These are phyloP conservation scores for Backusella macrospora DNA, from an alignment of 192 early-diverging fungal species.

Conservation along the genomic window DNA sequence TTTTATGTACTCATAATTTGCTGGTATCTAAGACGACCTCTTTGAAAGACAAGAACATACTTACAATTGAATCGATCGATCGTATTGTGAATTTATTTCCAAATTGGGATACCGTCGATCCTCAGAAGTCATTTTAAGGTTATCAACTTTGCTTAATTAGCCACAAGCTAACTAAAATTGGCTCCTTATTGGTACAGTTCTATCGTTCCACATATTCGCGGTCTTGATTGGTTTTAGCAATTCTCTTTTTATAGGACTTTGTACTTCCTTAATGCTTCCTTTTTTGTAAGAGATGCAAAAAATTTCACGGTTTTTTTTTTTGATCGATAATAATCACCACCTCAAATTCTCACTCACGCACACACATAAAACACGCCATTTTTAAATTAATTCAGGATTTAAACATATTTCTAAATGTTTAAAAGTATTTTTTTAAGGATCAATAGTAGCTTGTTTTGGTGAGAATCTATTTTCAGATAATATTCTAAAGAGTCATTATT, in stretches of 20 bases:
- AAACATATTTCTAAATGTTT: too few species aligned
- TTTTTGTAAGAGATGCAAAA: too few species aligned
- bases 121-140: background rate
- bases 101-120: background rate
- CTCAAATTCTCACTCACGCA: too few species aligned
- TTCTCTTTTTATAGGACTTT: background rate
- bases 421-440: too few species aligned
- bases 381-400: too few species aligned
- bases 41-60: background rate
- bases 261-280: too few species aligned
- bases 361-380: too few species aligned
- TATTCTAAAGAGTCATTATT: too few species aligned
- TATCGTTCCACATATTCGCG: background rate
- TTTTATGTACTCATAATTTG: background rate
- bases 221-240: background rate
- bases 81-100: background rate
- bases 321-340: too few species aligned
- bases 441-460: too few species aligned
- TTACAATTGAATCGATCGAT: conserved; percentile 16
- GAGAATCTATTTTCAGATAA: too few species aligned
- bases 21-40: background rate
- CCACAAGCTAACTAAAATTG: background rate
- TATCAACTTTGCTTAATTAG: background rate
- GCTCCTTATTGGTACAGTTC: conserved; percentile 8
- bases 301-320: too few species aligned